These are phyloP conservation scores for Amaranthus tricolor DNA, from an alignment of 179 eudicot genomes.

Conservation along the genomic window DNA sequence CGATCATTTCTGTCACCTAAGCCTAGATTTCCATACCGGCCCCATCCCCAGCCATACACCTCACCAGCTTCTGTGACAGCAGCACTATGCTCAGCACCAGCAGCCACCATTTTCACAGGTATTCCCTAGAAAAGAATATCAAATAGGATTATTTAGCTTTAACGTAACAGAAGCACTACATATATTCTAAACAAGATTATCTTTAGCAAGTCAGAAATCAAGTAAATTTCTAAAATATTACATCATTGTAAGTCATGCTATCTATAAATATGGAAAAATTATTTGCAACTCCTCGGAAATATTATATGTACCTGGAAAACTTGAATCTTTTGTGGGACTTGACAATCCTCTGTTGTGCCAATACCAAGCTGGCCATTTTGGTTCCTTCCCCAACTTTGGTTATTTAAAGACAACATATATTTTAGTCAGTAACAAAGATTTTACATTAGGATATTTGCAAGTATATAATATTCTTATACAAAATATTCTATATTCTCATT, in stretches of 20 bases:
- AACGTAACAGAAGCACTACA: not conserved
- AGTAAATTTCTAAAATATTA: too few species aligned
- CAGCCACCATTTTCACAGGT: conserved; percentile 91
- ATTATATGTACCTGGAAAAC: conserved; percentile 60
- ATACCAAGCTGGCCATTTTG: conserved; percentile 99
- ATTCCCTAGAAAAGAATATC: conserved; percentile 50
- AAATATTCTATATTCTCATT: not conserved
- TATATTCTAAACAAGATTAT: not conserved
- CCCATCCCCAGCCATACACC: conserved; percentile 99
- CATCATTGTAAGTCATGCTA: too few species aligned
- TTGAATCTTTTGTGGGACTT: conserved; percentile 76
- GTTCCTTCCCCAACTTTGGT: conserved; percentile 95
- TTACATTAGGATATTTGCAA: not conserved
- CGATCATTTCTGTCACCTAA: conserved; percentile 94
- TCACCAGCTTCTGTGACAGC: conserved; percentile 93
- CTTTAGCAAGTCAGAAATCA: not conserved
- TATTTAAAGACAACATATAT: conserved; percentile 2
- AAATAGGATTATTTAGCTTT: conserved; percentile 1
- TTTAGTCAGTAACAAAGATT: conserved; percentile 7
- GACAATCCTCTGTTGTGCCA: conserved; percentile 82
- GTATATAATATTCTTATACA: not conserved
- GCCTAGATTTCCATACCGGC: conserved; percentile 96
- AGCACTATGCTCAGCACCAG: conserved; percentile 99
- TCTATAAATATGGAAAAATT: too few species aligned
- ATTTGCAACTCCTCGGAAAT: not conserved